Conservation (phyloP, 2,329 filamentous ascomycete genomes). For the Aspergillus pseudotamarii region DNA sequence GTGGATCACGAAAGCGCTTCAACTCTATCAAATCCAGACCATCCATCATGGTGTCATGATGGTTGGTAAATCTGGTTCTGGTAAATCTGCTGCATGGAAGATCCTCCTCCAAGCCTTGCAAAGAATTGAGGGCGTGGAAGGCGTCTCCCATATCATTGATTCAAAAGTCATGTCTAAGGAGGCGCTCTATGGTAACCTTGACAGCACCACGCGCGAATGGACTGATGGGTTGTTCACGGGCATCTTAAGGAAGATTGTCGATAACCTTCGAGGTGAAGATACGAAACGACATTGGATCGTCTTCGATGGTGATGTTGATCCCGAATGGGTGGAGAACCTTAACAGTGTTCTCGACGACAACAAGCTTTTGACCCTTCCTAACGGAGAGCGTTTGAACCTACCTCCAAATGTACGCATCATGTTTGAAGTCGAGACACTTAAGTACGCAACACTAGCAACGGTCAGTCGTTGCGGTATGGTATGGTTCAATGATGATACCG, state of each 20-base stretch:
- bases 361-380: conserved; percentile 93
- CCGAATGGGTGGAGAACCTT: conserved; percentile 99
- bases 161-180: conserved; percentile 99
- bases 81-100: conserved; percentile 95
- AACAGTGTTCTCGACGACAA: conserved; percentile 99
- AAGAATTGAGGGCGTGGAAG: conserved; percentile 86
- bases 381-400: conserved; percentile 94
- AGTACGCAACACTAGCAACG: conserved; percentile 97
- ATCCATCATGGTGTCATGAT: conserved; percentile 99
- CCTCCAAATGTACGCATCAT: conserved; percentile 96
- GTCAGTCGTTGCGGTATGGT: conserved; percentile 99
- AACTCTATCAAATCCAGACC: conserved; percentile 96
- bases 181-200: conserved; percentile 89
- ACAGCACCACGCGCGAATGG: conserved; percentile 97
- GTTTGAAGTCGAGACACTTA: conserved; percentile 98
- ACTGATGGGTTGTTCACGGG: conserved; percentile 98
- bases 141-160: conserved; percentile 96
- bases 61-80: conserved; percentile 96
- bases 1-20: conserved; percentile 97
- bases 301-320: conserved; percentile 98
- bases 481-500: conserved; percentile 98
- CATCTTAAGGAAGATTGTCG: conserved; percentile 96
- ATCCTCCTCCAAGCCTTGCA: conserved; percentile 89
- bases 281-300: conserved; percentile 98
- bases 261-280: conserved; percentile 96